A percentile compares a stretch with the other conserved stretches of the same genome.
These are phyloP conservation scores for Aspergillus viridinutans DNA, from an alignment of 2,329 filamentous ascomycete genomes.

Conservation along the genomic window DNA sequence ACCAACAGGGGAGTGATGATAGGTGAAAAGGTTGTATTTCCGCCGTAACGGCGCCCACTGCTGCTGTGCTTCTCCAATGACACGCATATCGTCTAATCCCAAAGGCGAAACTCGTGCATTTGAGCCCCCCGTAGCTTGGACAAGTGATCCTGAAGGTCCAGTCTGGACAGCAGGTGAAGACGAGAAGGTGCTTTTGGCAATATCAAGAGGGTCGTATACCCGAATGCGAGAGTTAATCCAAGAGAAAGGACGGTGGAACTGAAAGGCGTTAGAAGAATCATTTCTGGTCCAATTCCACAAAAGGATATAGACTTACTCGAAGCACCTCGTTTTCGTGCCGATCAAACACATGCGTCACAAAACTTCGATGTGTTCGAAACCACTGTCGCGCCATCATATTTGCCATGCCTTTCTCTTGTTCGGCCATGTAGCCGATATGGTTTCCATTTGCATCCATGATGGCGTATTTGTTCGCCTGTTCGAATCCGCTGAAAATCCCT, in stretches of 20 bases:
- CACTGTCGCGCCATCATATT: conserved; percentile 55
- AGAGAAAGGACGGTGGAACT: conserved; percentile 61
- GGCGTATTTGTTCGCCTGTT: conserved; percentile 63
- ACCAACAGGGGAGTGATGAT: conserved; percentile 42
- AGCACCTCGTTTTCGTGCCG: conserved; percentile 57
- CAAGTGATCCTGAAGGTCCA: conserved; percentile 40
- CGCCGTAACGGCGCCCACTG: conserved; percentile 59
- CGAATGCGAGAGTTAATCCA: conserved; percentile 59
- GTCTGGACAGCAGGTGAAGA: conserved; percentile 43
- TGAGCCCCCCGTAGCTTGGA: conserved; percentile 36
- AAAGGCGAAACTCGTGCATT: conserved; percentile 52
- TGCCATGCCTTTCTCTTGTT: conserved; percentile 58
- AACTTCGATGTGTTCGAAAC: conserved; percentile 59
- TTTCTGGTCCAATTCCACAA: neutral
- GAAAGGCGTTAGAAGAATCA: conserved; percentile 7
- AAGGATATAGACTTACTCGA: conserved; percentile 30
- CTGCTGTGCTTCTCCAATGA: conserved; percentile 61
- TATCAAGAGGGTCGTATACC: conserved; percentile 51
- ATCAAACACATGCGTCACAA: conserved; percentile 64
- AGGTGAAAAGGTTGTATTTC: conserved; percentile 64
- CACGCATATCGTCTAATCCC: conserved; percentile 54
- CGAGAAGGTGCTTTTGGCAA: conserved; percentile 29
- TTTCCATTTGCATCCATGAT: conserved; percentile 62
- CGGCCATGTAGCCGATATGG: conserved; percentile 61
- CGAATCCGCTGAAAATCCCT: conserved; percentile 48